Percentiles rank a stretch among this genome's conserved stretches.
Evolutionary conservation across 371 early-diverging fungal species (phyloP).

Genomic region (Lichtheimia ornata): DNA sequence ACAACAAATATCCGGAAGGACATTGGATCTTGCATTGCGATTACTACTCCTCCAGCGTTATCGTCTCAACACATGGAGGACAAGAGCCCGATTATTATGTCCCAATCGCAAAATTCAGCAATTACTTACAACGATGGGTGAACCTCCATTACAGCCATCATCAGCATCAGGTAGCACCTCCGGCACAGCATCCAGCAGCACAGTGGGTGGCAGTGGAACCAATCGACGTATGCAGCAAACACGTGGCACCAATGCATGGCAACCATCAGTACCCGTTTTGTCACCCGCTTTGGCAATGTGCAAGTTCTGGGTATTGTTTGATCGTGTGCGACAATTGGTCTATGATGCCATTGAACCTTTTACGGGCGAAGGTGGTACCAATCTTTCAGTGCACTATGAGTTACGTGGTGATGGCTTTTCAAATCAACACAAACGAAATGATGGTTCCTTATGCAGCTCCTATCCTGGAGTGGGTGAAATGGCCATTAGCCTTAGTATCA

Average conservation of each 20-base stretch:
- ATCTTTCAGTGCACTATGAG: conserved; percentile 39
- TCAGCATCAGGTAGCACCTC: conserved; percentile 2
- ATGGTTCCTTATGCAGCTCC: conserved; percentile 15
- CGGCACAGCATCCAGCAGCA: conserved; percentile 3
- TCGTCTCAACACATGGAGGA: conserved; percentile 41
- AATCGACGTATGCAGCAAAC: conserved; percentile 2
- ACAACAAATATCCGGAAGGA: conserved; percentile 26
- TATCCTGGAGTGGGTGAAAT: conserved; percentile 38
- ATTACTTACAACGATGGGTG: conserved; percentile 20
- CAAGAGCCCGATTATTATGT: conserved; percentile 31
- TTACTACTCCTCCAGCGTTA: conserved; percentile 43
- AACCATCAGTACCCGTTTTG: conserved; percentile 30
- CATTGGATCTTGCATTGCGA: conserved; percentile 35
- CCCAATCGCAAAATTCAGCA: conserved; percentile 32
- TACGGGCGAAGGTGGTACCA: conserved; percentile 31
- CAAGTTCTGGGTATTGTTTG: conserved; percentile 45
- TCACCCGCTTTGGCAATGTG: conserved; percentile 36
- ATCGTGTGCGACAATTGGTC: conserved; percentile 40
- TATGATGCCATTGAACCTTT: conserved; percentile 32
- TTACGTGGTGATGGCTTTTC: conserved; percentile 1
- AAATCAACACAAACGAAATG: conserved; percentile 5
- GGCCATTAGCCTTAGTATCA: conserved; percentile 32
- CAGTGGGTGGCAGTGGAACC: conserved; percentile 4
- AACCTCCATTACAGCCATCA: conserved; percentile 3
- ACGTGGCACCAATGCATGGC: neutral